phyloP scores from a whole-genome alignment of 352 stramenopile species.

The Phytophthora rubi region DNA sequence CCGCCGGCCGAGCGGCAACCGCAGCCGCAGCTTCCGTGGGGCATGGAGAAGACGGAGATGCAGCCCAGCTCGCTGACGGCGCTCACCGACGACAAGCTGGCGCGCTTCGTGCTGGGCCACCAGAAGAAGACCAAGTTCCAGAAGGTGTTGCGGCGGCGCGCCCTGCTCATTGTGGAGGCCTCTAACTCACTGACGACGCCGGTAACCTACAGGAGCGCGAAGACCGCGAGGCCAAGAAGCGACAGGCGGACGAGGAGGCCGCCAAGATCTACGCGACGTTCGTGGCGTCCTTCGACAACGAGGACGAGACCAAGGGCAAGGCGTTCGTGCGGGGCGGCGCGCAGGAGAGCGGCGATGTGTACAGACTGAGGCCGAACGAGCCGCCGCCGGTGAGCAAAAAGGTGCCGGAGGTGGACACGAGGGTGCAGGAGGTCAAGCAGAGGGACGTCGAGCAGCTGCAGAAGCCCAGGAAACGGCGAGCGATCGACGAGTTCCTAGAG shows the following conservation, averaged over 20 bases:
- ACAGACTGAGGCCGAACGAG: slow-evolving; percentile 38
- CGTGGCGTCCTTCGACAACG: slow-evolving; percentile 89
- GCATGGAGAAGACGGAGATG: slow-evolving; percentile 68
- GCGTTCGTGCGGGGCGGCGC: slow-evolving; percentile 59
- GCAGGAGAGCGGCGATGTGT: slow-evolving; percentile 31
- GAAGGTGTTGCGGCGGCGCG: slow-evolving; percentile 46
- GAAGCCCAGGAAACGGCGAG: slow-evolving; percentile 54
- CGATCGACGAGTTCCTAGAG: slow-evolving; percentile 91
- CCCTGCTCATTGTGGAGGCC: background rate
- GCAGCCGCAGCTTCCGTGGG: slow-evolving; percentile 53
- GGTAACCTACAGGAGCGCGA: slow-evolving; percentile 59
- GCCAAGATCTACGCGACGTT: slow-evolving; percentile 91
- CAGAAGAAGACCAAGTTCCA: slow-evolving; percentile 91
- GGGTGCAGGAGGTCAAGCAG: slow-evolving; percentile 79
- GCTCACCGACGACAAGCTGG: slow-evolving; percentile 83
- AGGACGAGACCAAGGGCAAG: slow-evolving; percentile 67
- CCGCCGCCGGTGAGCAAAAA: slow-evolving; percentile 34
- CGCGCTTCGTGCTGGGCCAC: slow-evolving; percentile 75
- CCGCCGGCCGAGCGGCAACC: background rate
- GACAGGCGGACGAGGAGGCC: slow-evolving; percentile 84
- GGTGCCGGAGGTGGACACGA: slow-evolving; percentile 68
- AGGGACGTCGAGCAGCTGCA: slow-evolving; percentile 43
- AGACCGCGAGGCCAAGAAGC: slow-evolving; percentile 85
- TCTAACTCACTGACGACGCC: slow-evolving; percentile 10
- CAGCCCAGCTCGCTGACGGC: slow-evolving; percentile 69